A percentile compares a stretch with the other conserved stretches of the same genome.
Evolutionary conservation across 1,139 yeast genomes (phyloP).

Genomic region (Yamadazyma jaroonii): DNA sequence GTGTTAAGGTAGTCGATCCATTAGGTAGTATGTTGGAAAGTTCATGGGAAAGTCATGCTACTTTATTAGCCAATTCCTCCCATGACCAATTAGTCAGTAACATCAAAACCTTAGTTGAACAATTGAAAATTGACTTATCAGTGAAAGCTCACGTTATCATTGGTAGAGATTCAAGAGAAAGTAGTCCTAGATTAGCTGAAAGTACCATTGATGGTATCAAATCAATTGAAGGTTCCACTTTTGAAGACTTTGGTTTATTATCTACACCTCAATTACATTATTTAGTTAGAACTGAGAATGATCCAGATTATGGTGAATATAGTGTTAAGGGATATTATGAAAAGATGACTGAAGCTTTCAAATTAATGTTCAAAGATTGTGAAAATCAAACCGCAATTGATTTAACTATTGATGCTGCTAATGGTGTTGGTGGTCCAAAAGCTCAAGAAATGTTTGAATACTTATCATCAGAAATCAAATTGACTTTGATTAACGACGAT

Average conservation of each 20-base stretch:
- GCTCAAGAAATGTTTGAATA: constrained; percentile 47
- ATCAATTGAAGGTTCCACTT: constrained; percentile 42
- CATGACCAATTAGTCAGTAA: constrained; percentile 31
- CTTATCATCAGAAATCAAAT: constrained; percentile 40
- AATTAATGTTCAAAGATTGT: constrained; percentile 25
- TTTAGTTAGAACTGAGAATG: constrained; percentile 71
- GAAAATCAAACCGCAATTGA: constrained; percentile 29
- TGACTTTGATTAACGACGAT: constrained; percentile 57
- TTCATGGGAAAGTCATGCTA: constrained; percentile 83
- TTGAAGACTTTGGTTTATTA: constrained; percentile 61
- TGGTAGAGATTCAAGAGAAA: constrained; percentile 74
- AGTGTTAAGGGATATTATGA: constrained; percentile 69
- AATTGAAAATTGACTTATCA: constrained; percentile 38
- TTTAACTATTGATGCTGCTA: constrained; percentile 82
- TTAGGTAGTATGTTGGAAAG: constrained; percentile 88
- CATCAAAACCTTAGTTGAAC: constrained; percentile 25
- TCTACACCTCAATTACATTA: constrained; percentile 97
- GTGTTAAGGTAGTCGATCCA: constrained; percentile 95
- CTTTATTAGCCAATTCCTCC: constrained; percentile 70
- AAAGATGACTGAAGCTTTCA: constrained; percentile 50
- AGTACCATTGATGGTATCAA: constrained; percentile 70
- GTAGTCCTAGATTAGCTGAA: constrained; percentile 64
- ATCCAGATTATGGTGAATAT: constrained; percentile 58
- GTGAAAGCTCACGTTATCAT: constrained; percentile 44
- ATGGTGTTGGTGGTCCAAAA: constrained; percentile 93